A percentile compares a stretch with the other conserved stretches of the same genome.
phyloP scores from a whole-genome alignment of 805 yeast genomes.

The Nakazawaea wickerhamii region DNA sequence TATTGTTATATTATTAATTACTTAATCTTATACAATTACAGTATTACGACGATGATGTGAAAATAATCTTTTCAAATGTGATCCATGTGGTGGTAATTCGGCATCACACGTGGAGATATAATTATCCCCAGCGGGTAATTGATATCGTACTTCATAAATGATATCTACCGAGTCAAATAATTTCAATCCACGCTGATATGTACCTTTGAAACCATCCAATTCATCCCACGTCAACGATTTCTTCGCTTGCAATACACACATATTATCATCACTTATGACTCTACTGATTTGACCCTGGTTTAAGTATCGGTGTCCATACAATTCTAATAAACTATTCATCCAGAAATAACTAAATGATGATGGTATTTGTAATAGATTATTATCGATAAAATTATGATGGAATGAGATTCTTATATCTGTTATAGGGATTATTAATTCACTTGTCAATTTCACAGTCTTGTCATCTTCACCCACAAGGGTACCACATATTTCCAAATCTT shows the following conservation, averaged over 20 bases:
- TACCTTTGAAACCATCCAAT: slow-evolving; percentile 67
- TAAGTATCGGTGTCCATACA: not conserved
- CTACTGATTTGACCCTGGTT: not conserved
- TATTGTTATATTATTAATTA: slow-evolving; percentile 30
- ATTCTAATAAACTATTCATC: slow-evolving; percentile 8
- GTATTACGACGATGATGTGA: slow-evolving; percentile 4
- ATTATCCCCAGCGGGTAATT: slow-evolving; percentile 22
- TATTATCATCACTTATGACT: not conserved
- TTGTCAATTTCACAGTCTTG: not conserved
- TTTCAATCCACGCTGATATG: slow-evolving; percentile 44
- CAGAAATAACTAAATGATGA: slow-evolving; percentile 4
- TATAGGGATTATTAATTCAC: not conserved
- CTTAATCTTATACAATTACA: not conserved
- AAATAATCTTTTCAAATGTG: slow-evolving; percentile 4
- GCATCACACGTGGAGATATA: not conserved
- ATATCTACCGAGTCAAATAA: slow-evolving; percentile 47
- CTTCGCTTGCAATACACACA: not conserved
- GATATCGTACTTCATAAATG: slow-evolving; percentile 12
- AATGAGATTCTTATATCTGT: slow-evolving; percentile 7
- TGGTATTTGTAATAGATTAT: not conserved
- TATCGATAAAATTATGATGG: not conserved
- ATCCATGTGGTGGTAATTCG: not conserved
- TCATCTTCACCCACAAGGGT: not conserved
- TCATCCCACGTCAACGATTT: slow-evolving; percentile 35
- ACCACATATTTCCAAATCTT: not conserved